Base-by-base conservation (phyloP, 164 flowering plant genomes). In the Magnolia changhungtana region DNA sequence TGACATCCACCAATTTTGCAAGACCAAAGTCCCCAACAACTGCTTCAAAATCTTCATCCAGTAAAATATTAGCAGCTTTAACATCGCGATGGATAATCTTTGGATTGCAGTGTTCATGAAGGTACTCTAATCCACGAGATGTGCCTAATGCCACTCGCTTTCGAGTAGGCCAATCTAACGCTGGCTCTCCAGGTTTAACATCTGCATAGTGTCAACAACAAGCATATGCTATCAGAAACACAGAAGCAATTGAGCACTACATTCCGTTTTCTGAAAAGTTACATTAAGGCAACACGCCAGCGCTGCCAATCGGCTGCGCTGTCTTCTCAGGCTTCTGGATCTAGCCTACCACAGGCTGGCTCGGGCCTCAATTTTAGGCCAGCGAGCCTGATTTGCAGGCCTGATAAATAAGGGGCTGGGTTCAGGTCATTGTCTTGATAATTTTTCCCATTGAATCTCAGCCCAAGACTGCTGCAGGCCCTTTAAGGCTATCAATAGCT, bases 1-100 rank as follows among this genome's bases (percentile, higher is more conserved):
- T 82, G 73, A 90, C 92, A 80, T 92, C 96, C 31, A 93, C 93
- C 74, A 90, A 76, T 83, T 93, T 90, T 45, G 98, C 95, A 74
- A 93, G 75, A 68, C 98, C 98, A 82, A 93, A 93, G 78, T 93
- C 98, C 63, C 97, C 97, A 77, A 94, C 96, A 72, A 92, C 98
- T 45, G 97, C 97, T 84, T 94, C 98, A 83, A 92, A 92, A 77
- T 89, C 93, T 82, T 89, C 93, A 82, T 94, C 97, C 3, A 93
- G 85, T 52, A 93, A 78, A 4, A 93, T 91, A 78, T 93, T 92
- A 63, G 97, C 97, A 63, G 98, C 98, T 82, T 94, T 94, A 16
- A 94, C 98, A 83, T 94, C 98, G 29, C 97, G 88, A 80, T 94
- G 98, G 65, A 94, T 92, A 52, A 94, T 92, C 81, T 92, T 94